Percentiles rank a stretch among this genome's conserved stretches.
phyloP scores from a whole-genome alignment of 108 stramenopile species.

The Skeletonema costatum region DNA sequence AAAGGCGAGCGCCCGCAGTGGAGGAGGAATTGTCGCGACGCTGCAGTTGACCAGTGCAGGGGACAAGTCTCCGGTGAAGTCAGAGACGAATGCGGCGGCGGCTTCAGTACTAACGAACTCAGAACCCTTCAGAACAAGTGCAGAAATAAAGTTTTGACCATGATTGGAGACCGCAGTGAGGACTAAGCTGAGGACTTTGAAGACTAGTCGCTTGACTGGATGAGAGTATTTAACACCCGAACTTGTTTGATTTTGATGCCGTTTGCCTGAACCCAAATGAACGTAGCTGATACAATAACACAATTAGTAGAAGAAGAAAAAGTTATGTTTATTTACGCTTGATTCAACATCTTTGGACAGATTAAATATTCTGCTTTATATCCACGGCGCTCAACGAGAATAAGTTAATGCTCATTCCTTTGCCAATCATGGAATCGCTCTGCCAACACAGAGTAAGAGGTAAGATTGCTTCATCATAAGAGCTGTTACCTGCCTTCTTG shows the following conservation, averaged over 20 bases:
- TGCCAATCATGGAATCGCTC: too few relatives aligned
- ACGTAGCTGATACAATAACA: too few relatives aligned
- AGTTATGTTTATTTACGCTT: too few relatives aligned
- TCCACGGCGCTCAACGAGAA: too few relatives aligned
- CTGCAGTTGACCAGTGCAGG: conserved; percentile 5
- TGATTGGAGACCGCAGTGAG: neutral
- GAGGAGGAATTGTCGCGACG: conserved; percentile 11
- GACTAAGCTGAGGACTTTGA: neutral
- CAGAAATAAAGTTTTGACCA: neutral
- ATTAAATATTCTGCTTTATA: too few relatives aligned
- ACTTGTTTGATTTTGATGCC: neutral
- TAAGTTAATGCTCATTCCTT: too few relatives aligned
- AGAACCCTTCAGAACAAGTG: conserved; percentile 1
- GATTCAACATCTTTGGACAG: too few relatives aligned
- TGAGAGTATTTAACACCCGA: too few relatives aligned
- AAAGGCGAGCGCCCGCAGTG: neutral
- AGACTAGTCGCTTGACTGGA: neutral
- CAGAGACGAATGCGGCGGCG: neutral
- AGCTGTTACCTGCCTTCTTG: too few relatives aligned
- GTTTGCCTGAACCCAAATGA: neutral
- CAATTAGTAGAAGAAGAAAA: too few relatives aligned
- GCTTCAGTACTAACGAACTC: neutral
- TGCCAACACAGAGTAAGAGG: too few relatives aligned
- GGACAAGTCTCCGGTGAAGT: neutral
- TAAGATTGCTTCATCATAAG: too few relatives aligned